phyloP scores from a whole-genome alignment of 768 basidiomycete genomes.

The Termitomyces sp. region DNA sequence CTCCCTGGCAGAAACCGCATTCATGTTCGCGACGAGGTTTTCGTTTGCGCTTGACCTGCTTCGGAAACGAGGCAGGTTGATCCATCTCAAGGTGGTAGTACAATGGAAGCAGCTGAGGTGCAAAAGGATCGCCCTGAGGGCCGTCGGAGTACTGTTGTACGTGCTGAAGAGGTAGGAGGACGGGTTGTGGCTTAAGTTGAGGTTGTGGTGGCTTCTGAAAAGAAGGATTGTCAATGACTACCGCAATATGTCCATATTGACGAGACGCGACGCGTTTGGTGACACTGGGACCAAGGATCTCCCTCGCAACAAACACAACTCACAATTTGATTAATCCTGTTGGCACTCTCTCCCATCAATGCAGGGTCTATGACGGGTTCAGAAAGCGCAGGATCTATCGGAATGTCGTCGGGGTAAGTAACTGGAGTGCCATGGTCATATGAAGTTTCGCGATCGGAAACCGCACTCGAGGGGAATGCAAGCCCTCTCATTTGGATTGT shows the following conservation, averaged over 20 bases:
- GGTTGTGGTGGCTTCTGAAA: constrained; percentile 24
- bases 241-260: constrained; percentile 24
- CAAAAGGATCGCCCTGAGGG: constrained; percentile 82
- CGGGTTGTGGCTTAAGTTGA: constrained; percentile 18
- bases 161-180: constrained; percentile 27
- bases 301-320: constrained; percentile 25
- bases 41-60: constrained; percentile 47
- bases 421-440: constrained; percentile 59
- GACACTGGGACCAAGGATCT: constrained; percentile 22
- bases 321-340: constrained; percentile 30
- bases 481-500: constrained; percentile 51
- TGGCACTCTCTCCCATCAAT: constrained; percentile 30
- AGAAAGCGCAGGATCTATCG: constrained; percentile 77
- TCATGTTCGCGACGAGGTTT: constrained; percentile 51
- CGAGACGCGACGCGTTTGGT: constrained; percentile 70
- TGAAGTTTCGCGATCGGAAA: constrained; percentile 51
- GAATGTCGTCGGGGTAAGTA: constrained; percentile 61
- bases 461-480: constrained; percentile 47
- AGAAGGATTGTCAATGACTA: constrained; percentile 21
- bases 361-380: constrained; percentile 51
- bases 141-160: constrained; percentile 62
- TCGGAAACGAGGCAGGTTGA: constrained; percentile 34
- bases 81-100: constrained; percentile 49
- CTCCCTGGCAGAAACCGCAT: constrained; percentile 80
- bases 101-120: constrained; percentile 54